Conservation (phyloP, 345 rosid genomes). For the Hevea brasiliensis region DNA sequence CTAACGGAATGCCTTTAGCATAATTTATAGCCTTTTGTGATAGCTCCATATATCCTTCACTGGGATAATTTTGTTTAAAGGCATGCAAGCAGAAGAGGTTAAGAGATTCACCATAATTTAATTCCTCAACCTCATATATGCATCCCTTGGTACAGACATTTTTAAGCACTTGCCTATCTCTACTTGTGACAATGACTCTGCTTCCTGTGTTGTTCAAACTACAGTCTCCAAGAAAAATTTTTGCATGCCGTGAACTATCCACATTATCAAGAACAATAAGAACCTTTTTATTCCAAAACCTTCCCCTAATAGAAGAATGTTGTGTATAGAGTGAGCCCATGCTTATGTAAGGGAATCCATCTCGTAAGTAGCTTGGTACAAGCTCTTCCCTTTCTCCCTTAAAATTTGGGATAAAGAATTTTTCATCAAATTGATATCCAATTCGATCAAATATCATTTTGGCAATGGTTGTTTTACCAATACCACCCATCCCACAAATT, state of each 20-base stretch:
- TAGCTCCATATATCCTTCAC: not conserved
- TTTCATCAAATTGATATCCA: not conserved
- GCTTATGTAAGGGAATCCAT: no score
- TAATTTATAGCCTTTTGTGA: not conserved
- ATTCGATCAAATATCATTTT: not conserved
- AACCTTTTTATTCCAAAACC: not conserved
- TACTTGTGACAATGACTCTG: conserved; percentile 12
- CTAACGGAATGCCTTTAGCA: conserved; percentile 5
- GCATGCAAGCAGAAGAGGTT: not conserved
- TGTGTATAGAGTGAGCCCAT: no score
- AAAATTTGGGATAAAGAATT: no score
- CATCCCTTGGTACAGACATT: not conserved
- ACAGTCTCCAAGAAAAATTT: not conserved
- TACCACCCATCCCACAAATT: conserved; percentile 11
- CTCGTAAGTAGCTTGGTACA: no score
- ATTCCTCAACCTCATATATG: conserved; percentile 11
- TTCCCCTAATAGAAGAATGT: no score
- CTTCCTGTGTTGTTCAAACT: not conserved
- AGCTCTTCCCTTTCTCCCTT: no score
- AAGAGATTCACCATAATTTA: not conserved
- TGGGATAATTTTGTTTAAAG: not conserved
- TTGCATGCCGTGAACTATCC: not conserved
- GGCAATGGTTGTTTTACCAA: conserved; percentile 1
- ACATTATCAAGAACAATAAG: conserved; percentile 10
- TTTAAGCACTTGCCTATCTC: not conserved